Base-by-base conservation (phyloP, 2,329 filamentous ascomycete genomes). In the Calonectria pauciramosa region DNA sequence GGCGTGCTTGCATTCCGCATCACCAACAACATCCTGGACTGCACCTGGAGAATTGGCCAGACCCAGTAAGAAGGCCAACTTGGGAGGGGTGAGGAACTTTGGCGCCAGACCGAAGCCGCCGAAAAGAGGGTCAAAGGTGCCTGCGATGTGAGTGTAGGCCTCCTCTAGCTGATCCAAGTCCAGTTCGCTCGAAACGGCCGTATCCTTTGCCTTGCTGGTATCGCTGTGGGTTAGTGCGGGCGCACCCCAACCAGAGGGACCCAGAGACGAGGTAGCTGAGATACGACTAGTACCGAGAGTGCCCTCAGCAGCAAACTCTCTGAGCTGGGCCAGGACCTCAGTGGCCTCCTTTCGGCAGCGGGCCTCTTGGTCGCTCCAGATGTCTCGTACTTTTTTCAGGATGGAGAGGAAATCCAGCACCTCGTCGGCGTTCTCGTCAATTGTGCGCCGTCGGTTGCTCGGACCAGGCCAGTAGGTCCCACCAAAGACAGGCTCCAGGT, bases 381-480 rank as follows among this genome's bases (percentile, higher is more conserved):
- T 89, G 54, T 89, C 88, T 30, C 89, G 88, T 54, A 99, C 90
- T 85, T 97, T 98, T 79, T 94, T 89, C 66, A 98, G 84, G 41
- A 99, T 95, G 26, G 93, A 92, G 51, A 98, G 88, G 80, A 98
- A 98, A 52, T 95, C 93, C n/a, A 95, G 90, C 6, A 93, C 91
- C 59, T 92, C 91, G 6, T 90, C 87, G 14, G 89, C 89, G 32
- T 77, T 79, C 9, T 86, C 85, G 1, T 88, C 86, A 13, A 73
- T 76, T 4, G 80, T 73, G 30, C 83, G 83, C n/a, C 83, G 82
- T 51, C 82, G 77, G 6, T 92, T 91, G 64, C 92, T 93, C 0
- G 96, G 95, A 0, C 94, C 95, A 5, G 96, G 95, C 94, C 96
- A 99, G 85, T 98, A 99, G 11, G 96, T 98, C 30, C 96, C 96